Base-by-base conservation (phyloP, 1,284 basidiomycete genomes). In the Irpex sp. region DNA sequence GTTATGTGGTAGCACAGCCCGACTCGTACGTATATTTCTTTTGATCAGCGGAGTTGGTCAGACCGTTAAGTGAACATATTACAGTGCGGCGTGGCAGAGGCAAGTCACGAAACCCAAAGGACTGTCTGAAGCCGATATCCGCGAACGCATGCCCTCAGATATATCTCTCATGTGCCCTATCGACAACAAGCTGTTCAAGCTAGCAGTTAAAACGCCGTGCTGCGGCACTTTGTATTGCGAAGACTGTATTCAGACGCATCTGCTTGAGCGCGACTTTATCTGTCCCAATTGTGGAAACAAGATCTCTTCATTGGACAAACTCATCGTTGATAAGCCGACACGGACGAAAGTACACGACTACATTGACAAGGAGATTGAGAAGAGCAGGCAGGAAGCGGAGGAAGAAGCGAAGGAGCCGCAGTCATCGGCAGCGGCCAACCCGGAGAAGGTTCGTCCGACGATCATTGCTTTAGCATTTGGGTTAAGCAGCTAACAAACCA, bases 1-100 rank as follows among this genome's bases (percentile, higher is more conserved):
- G 94, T 55, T 98, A 95, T 75, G 95, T 98, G 10, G 91, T 95
- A 55, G 95, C 95, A 0, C 90, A 96, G 67, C 94, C 95, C 0
- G 95, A 98, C 75, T 82, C 85, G 92, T 94, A 78, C 71, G 93
- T 83, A 18, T 35, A 56, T 57, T 6, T 45, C n/a, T 1, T 42
- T 53, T n/a, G 49, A 16, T 45, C 37, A 16, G n/a, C 54, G 8
- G 21, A 39, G 4, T 39, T 14, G 54, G 1, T 60, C 49, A 28
- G 33, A 37, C 57, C 36, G 19, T 57, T 53, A 64, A 55, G 53
- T 61, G 48, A 18, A 16, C 3, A 53, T 56, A 63, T 51, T 47
- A 55, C 65, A 95, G 93, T 47, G 91, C 81, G 58, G 88, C 94
- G 19, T 98, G 95, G 95, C 89, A 96, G 74, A 95, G 93, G 69